Conservation (phyloP, 1,284 basidiomycete species). For the Ceratobasidium sp. region DNA sequence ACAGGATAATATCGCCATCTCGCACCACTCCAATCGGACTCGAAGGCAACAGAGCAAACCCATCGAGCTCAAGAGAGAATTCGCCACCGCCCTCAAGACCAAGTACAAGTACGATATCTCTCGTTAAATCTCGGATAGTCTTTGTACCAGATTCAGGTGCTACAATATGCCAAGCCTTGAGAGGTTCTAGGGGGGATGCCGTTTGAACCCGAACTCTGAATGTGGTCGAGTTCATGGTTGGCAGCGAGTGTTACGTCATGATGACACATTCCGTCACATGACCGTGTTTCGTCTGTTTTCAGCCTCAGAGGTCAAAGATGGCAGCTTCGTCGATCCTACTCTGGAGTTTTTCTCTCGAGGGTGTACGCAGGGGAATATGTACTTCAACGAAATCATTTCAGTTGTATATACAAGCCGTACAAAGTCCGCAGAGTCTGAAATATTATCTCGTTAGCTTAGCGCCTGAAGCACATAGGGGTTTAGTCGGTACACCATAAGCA, state of each 20-base stretch:
- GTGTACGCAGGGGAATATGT: no score
- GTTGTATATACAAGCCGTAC: no score
- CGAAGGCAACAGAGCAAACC: conserved; percentile 23
- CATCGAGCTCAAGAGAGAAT: conserved; percentile 32
- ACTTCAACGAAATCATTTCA: no score
- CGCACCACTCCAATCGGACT: conserved; percentile 32
- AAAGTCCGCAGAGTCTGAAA: no score
- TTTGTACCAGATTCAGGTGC: neutral
- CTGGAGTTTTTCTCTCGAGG: no score
- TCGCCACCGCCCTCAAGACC: neutral
- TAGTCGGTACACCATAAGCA: no score
- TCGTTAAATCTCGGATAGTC: conserved; percentile 1
- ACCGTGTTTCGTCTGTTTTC: no score
- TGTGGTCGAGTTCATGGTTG: conserved; percentile 25
- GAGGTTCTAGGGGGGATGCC: conserved; percentile 29
- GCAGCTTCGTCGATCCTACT: no score
- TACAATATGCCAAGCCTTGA: conserved; percentile 33
- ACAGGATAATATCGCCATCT: conserved; percentile 29
- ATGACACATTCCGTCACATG: neutral
- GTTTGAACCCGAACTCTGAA: conserved; percentile 30
- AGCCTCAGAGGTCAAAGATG: no score
- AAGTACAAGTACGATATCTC: conserved; percentile 1
- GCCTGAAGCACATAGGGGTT: no score
- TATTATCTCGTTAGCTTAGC: no score
- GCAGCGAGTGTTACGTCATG: neutral